Percentiles rank a stretch among this genome's conserved stretches.
Conservation (phyloP, 2,329 filamentous ascomycete species). For the Fusarium sp. region DNA sequence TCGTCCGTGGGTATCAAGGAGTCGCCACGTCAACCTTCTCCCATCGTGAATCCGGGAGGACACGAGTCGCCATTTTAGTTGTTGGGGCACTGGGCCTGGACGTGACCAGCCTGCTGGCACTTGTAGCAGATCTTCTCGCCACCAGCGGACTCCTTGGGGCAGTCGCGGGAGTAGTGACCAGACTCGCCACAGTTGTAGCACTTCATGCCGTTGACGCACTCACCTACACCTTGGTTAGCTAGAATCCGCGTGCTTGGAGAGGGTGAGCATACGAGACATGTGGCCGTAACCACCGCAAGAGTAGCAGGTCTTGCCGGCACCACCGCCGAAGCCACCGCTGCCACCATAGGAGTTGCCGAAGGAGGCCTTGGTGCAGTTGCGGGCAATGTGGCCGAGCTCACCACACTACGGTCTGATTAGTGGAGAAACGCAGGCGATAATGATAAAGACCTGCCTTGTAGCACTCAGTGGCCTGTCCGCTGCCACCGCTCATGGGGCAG, state of each 20-base stretch:
- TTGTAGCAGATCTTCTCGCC: constrained; percentile 99
- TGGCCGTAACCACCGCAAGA: constrained; percentile 97
- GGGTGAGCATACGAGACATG: constrained; percentile 77
- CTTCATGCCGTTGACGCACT: constrained; percentile 99
- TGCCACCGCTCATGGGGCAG: constrained; percentile 70
- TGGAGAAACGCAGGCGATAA: not conserved
- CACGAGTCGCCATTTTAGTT: constrained; percentile 62
- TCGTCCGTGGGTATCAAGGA: constrained; percentile 58
- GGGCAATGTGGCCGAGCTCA: constrained; percentile 95
- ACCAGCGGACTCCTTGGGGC: constrained; percentile 87
- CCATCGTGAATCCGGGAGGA: constrained; percentile 38
- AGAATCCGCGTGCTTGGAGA: not conserved
- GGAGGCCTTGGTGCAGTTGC: constrained; percentile 81
- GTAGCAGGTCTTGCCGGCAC: constrained; percentile 90
- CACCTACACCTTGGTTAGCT: constrained; percentile 62
- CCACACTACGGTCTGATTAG: constrained; percentile 72
- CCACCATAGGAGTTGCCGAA: constrained; percentile 61
- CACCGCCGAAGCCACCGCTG: constrained; percentile 62
- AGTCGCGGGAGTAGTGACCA: constrained; percentile 95
- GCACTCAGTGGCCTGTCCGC: constrained; percentile 75
- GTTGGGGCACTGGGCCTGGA: constrained; percentile 93
- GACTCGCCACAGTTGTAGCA: constrained; percentile 99
- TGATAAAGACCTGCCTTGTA: constrained; percentile 74
- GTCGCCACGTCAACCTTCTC: constrained; percentile 55
- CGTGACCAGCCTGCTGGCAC: constrained; percentile 85